Base-by-base conservation (phyloP, 345 rosid species). In the Carallia brachiata region DNA sequence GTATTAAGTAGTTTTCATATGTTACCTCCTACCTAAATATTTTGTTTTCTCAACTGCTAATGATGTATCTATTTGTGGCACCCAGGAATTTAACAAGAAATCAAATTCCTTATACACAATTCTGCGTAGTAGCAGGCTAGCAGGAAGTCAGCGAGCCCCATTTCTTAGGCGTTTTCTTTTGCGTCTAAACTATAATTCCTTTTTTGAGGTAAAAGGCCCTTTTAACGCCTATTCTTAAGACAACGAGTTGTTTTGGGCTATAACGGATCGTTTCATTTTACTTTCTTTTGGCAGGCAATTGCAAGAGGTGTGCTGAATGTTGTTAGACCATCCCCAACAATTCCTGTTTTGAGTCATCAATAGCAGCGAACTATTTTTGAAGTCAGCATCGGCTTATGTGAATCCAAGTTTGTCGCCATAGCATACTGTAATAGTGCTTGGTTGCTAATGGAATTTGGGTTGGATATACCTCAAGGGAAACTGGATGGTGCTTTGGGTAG, bases 111-210 rank as follows among this genome's bases (percentile, higher is more conserved):
- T 92, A 58, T 95, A 92, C 75, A 90, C 97, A 44, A 92, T 92
- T 68, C 74, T 92, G 73, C 88, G 97, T 53, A 87, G 99, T 70
- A 95, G 97, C 84, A 87, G 95, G 80, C 90, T 90, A 18, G 99
- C 93, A 0, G 97, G 97, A 63, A 95, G 97, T 81, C 99, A 89
- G 76, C 84, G 99, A 73, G 99, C 97, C 47, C 97, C 97, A 15
- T 95, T 88, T 76, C 88, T 92, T 64, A 89, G 99, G 70, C 93
- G 96, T 47, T 92, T 95, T 81, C 96, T 95, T 73, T 82, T 92
- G 85, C 98, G 91, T 17, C 83, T 92, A 53, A 92, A 95, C 80
- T 92, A 84, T 75, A 92, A 92, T 82, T 87, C 88, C 62, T 95
- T 90, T 83, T 92, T 90, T 27, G 97, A 95, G 98, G 99, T 90